Evolutionary conservation across 1,284 basidiomycete species (phyloP), one percentile per base, ranked within the genome.

Genomic region (Austroboletus novae-zelandiae): DNA sequence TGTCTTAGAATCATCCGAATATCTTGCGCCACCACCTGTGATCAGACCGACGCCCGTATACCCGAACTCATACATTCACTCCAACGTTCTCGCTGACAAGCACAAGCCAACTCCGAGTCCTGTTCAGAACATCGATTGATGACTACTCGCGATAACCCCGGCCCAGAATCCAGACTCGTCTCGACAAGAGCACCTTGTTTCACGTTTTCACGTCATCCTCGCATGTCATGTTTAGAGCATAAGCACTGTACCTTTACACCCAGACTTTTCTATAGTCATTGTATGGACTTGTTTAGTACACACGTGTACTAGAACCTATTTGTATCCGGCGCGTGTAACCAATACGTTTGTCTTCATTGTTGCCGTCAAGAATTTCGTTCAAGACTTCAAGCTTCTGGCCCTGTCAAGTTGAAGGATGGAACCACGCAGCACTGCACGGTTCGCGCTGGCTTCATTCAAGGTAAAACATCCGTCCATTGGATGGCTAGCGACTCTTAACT

Each of bases 31-130:
- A 17, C 64, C 65, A 32, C 45, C 50, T 35, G 35, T 66, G 29
- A 47, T 69, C 51, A 65, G 47, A 46, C 64, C 64, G 7, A 70
- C 53, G 25, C 64, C 64, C 10, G 17, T 64, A 31, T 66, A 66
- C 43, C 68, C 64, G 0, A 43, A 46, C 20, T 55, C 67, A 27
- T 70, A 67, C 44, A 13, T 51, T 43, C 55, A 66, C n/a, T 32
- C 48, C 40, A 36, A 47, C 29, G 14, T 44, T 37, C 47, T 47
- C 32, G 31, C 40, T n/a, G 50, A 58, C 36, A 18, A n/a, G 36
- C 35, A 34, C 40, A 46, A 37, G 10, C 42, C 37, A 27, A 9
- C 42, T 8, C 36, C 35, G 25, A 41, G 23, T 32, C 43, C 34
- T 37, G n/a, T 37, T 14, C 62, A 50, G 48, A 54, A n/a, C 18